phyloP scores from a whole-genome alignment of 2,329 filamentous ascomycete species.

The Pezicula neosporulosa region DNA sequence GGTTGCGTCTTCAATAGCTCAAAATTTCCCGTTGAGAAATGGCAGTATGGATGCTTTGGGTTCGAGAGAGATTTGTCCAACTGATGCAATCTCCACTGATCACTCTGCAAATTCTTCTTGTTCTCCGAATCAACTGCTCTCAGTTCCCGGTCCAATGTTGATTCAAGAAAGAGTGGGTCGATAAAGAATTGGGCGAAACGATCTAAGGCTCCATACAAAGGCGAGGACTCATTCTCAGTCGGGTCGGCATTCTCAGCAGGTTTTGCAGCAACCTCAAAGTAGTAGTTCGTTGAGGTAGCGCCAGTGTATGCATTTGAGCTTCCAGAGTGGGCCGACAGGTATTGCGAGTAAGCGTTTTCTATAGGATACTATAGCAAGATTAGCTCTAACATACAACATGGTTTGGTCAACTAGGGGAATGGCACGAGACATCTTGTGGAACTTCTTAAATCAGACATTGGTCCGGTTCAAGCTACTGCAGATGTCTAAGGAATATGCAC shows the following conservation, averaged over 20 bases:
- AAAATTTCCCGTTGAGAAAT: slow-evolving; percentile 72
- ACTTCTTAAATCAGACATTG: neutral
- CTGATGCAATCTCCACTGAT: slow-evolving; percentile 69
- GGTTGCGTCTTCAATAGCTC: slow-evolving; percentile 68
- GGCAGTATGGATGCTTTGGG: slow-evolving; percentile 66
- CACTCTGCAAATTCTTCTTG: slow-evolving; percentile 76
- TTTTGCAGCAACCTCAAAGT: slow-evolving; percentile 89
- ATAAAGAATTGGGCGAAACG: slow-evolving; percentile 76
- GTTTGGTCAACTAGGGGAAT: neutral
- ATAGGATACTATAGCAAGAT: slow-evolving; percentile 64
- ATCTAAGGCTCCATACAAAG: slow-evolving; percentile 68
- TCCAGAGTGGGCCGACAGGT: slow-evolving; percentile 84
- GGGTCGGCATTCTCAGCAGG: slow-evolving; percentile 61
- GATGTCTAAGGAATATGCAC: neutral
- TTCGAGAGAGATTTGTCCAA: slow-evolving; percentile 68
- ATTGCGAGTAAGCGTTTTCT: slow-evolving; percentile 95
- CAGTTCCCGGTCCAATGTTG: slow-evolving; percentile 67
- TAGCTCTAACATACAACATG: slow-evolving; percentile 3
- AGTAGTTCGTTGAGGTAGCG: slow-evolving; percentile 93
- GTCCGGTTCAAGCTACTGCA: neutral
- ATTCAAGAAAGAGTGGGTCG: slow-evolving; percentile 65
- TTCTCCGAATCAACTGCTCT: slow-evolving; percentile 74
- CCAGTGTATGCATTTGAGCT: slow-evolving; percentile 95
- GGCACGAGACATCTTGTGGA: neutral
- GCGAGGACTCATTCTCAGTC: slow-evolving; percentile 52